Evolutionary conservation across 1,139 yeast species (phyloP), one percentile per base, ranked within the genome.

Genomic region (Pichia sp.): DNA sequence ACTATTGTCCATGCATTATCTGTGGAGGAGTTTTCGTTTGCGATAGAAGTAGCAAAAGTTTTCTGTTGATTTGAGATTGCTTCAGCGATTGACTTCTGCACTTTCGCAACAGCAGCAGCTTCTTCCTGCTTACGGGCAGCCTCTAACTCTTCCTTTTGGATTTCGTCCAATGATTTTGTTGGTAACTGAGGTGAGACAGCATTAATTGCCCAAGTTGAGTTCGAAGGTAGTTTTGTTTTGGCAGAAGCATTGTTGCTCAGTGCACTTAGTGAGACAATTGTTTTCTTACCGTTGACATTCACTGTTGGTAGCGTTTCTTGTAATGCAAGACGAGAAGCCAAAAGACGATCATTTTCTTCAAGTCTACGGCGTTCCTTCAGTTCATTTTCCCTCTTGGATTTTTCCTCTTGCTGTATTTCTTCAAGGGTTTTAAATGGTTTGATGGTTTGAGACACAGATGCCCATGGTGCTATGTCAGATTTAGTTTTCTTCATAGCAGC

Each of bases 401-500:
- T 85, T 65, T 87, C 95, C 57, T 84, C 70, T 59, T 76, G 79
- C 68, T 86, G 93, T 59, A 88, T 85, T 66, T 88, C 89, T 57
- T 82, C 80, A 61, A 88, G 73, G 1, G 89, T 76, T 57, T 84
- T 71, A n/a, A 76, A 68, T 45, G 85, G 84, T 53, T 75, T 71
- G 50, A 62, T 49, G 13, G 60, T 52, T 32, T 64, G 51, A 8
- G 62, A 38, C 10, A 60, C 56, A 3, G 71, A 61, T 6, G 86
- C 85, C 86, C 86, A 82, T 45, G 87, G 86, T 8, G 86, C 86
- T 56, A 77, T 66, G 52, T 68, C 66, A 1, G 74, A 45, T 48
- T 45, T 47, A 4, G 44, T 43, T 6, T 31, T 40, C n/a, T 38
- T 13, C 7, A n/a, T 7, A 30, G 32, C 10, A 44, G 46, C 23